These are phyloP conservation scores for Heterobasidion parviporum DNA, from an alignment of 1,284 basidiomycete genomes.

Conservation along the genomic window DNA sequence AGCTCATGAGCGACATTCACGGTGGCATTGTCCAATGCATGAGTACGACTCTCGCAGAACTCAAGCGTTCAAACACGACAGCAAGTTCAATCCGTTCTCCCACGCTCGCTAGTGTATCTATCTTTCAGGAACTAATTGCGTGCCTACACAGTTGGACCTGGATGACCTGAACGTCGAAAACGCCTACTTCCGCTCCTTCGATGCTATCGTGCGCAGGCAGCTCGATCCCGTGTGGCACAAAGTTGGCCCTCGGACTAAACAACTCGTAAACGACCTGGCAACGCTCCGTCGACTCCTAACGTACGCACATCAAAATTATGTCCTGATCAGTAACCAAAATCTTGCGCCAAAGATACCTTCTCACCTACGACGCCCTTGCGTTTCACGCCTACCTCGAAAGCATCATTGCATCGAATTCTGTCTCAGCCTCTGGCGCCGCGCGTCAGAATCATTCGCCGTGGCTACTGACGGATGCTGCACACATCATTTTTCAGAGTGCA, in stretches of 20 bases:
- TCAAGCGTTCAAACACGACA: constrained; percentile 82
- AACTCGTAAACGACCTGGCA: constrained; percentile 84
- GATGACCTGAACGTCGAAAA: constrained; percentile 93
- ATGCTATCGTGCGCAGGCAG: constrained; percentile 81
- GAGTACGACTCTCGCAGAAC: constrained; percentile 82
- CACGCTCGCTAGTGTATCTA: neutral
- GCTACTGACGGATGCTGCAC: constrained; percentile 87
- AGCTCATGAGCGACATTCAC: constrained; percentile 88
- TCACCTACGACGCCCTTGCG: constrained; percentile 87
- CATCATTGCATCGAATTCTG: constrained; percentile 70
- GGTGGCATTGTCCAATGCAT: constrained; percentile 93
- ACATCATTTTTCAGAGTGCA: constrained; percentile 81
- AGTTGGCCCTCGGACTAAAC: constrained; percentile 87
- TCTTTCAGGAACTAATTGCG: too few species aligned
- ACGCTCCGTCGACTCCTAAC: constrained; percentile 79
- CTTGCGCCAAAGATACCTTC: constrained; percentile 55
- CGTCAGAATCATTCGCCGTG: constrained; percentile 72
- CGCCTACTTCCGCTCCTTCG: constrained; percentile 92
- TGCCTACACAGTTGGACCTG: constrained; percentile 65
- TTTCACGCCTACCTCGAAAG: constrained; percentile 93
- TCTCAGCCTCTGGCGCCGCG: constrained; percentile 38
- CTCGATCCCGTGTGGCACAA: constrained; percentile 96
- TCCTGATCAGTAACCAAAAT: neutral
- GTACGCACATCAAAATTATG: constrained; percentile 31
- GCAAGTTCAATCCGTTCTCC: constrained; percentile 32